Base-by-base conservation (phyloP, 2,329 filamentous ascomycete species). In the Cladosporium velox region DNA sequence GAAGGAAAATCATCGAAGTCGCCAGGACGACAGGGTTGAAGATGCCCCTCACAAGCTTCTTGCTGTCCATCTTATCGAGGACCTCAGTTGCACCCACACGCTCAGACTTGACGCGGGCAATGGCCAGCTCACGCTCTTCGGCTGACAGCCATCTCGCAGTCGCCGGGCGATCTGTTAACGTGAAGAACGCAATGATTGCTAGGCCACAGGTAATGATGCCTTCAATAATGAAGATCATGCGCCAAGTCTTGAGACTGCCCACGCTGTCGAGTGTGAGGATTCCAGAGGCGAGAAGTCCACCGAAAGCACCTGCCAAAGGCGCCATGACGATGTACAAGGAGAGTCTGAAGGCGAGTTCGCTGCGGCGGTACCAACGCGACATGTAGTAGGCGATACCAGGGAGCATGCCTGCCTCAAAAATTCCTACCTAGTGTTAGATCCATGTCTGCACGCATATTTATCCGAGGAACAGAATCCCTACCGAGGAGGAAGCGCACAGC, bases 311-410 rank as follows among this genome's bases (percentile, higher is more conserved):
- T 0, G 89, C 89, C 0, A 92, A 80, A 0, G 89, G 88, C 0
- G 88, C 86, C 84, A 88, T 90, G 65, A 91, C 87, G 64, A 91
- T 86, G 77, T 91, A 91, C 1, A 91, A 78, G 0, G 87, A 85
- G 0, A 91, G 79, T 0, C 89, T 84, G 75, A 91, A 91, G 0
- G 87, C 84, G 6, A 92, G 79, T 76, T 92, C 90, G 59, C 84
- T 84, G 35, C 87, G 82, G n/a, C 88, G 82, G 70, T 91, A 92
- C 89, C 89, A 92, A 61, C 89, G 81, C 0, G 86, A 88, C 24
- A 91, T 78, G 71, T 91, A 92, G 76, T 91, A 92, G 0, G 89
- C 88, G 49, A 91, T 90, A 0, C 90, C 90, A 0, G 90, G 90
- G 64, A 92, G 77, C 85, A 92, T 87, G 8, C 90, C 90, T 0